Base-by-base conservation (phyloP, 345 rosid species). In the Hypericum androsaemum region DNA sequence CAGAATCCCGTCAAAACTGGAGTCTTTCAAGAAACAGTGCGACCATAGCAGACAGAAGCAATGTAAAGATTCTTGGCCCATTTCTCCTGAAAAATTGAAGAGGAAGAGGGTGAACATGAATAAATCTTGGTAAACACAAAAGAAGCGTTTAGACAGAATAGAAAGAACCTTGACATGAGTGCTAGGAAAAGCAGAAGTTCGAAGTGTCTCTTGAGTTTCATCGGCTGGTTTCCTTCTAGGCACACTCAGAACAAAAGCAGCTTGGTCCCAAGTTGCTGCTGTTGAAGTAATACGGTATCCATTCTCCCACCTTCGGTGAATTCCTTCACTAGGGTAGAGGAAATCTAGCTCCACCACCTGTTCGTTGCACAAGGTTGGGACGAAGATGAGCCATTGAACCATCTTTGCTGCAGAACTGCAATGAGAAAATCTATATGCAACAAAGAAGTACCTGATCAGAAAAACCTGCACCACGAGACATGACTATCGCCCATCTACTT, bases 291-390 rank as follows among this genome's bases (percentile, higher is more conserved):
- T 88, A 56, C 98, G 83, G 53, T 84, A 92, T 16, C 98, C 98
- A 64, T 63, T 59, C 41, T 84, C 95, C 98, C 98, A 92, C 71
- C 98, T 82, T 54, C 84, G 77, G 68, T 92, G 98, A 68, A 92
- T 75, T 64, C 98, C 98, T 77, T 92, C 98, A 70, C 98, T 88
- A 12, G 98, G 98, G 66, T 92, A 92, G 8, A 92, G 79, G 76
- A 92, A 92, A 81, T 92, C 98, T 40, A 92, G 71, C 71, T 92
- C 98, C 62, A 92, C 89, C 49, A 92, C 98, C 96, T 90, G 70
- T 22, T 22, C 4, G 32, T 22, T 22, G 32, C 32, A 1, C 32
- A 46, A 75, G 39, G 56, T 52, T 12, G 10, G 38, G 3, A 37
- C 13, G 40, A 43, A 39, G 6, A 49, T 28, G 53, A 51, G n/a